Evolutionary conservation across 768 basidiomycete species (phyloP), one percentile per base, ranked within the genome.

Genomic region (Rhodotorula babjevae): DNA sequence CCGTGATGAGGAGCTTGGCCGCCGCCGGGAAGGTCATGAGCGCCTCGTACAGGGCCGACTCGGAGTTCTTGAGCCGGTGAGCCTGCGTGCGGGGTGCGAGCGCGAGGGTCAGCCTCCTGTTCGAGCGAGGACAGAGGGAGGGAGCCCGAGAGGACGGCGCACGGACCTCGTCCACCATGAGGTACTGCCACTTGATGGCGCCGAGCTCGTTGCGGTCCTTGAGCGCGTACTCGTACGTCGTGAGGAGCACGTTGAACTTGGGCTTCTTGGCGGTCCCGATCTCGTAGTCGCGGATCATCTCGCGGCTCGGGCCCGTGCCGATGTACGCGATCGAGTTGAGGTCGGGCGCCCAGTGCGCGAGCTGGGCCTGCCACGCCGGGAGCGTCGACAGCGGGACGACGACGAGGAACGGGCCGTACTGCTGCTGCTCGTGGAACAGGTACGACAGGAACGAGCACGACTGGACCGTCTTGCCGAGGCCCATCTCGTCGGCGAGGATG

Each of bases 401-500:
- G 77, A 98, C 92, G 65, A 98, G 85, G 85, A 93, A 96, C 12
- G 96, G 96, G 0, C 96, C 96, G 81, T 91, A 97, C 81, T 98
- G 95, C 63, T 90, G 86, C 82, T 89, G 83, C 77, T 90, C 86
- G 80, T 98, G 92, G 84, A 90, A 96, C 60, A 99, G 89, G 80
- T 91, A 98, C 4, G 93, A 93, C 36, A 99, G 85, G 83, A 94
- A 95, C 0, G 93, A 82, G 19, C 98, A 95, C 0, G 94, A 94
- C 84, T 99, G 96, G 14, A 99, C 94, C 86, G 84, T 85, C 87
- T 99, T 99, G 65, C 96, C 96, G 36, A 99, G 89, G 80, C 96
- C 96, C 96, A 98, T 99, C 85, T 99, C 96, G 79, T 99, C 96
- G 1, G 96, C 96, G 49, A 99, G 83, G 70, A 99, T 96, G 29